Conservation (phyloP, 2,329 filamentous ascomycete genomes). For the Alternaria metachromatica region DNA sequence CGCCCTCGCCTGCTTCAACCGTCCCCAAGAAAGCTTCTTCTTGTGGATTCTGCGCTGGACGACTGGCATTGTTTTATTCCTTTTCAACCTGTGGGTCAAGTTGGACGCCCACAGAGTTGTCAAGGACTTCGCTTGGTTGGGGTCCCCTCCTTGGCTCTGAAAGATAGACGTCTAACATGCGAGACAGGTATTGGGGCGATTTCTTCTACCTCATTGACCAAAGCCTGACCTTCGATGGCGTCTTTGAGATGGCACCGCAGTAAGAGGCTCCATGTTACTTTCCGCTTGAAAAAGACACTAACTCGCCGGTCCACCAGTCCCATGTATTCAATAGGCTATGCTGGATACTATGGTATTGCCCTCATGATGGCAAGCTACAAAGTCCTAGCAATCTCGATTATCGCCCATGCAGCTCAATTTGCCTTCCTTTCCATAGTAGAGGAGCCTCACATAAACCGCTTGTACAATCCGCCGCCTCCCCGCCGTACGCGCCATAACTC, state of each 20-base stretch:
- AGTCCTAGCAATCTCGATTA: constrained; percentile 93
- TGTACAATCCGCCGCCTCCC: constrained; percentile 88
- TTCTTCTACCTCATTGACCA: constrained; percentile 99
- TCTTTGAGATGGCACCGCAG: constrained; percentile 96
- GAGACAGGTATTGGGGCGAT: constrained; percentile 83
- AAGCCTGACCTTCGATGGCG: constrained; percentile 95
- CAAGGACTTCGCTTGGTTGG: constrained; percentile 91
- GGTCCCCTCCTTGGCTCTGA: neutral
- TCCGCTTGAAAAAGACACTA: constrained; percentile 3
- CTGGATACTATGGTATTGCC: constrained; percentile 97
- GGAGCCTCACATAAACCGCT: constrained; percentile 98
- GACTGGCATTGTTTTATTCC: constrained; percentile 76
- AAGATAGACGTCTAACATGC: neutral
- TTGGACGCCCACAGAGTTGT: constrained; percentile 96
- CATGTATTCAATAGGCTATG: constrained; percentile 69
- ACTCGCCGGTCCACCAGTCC: constrained; percentile 6
- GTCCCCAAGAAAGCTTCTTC: constrained; percentile 74
- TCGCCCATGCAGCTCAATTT: constrained; percentile 93
- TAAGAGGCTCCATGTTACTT: constrained; percentile 10
- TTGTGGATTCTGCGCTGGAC: constrained; percentile 79
- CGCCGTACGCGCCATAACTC: constrained; percentile 64
- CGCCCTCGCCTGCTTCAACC: constrained; percentile 83
- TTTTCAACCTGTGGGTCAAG: constrained; percentile 99
- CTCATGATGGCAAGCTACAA: constrained; percentile 98
- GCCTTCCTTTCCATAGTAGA: constrained; percentile 90